phyloP scores from a whole-genome alignment of 345 rosid genomes.

The Bruguiera sexangula region DNA sequence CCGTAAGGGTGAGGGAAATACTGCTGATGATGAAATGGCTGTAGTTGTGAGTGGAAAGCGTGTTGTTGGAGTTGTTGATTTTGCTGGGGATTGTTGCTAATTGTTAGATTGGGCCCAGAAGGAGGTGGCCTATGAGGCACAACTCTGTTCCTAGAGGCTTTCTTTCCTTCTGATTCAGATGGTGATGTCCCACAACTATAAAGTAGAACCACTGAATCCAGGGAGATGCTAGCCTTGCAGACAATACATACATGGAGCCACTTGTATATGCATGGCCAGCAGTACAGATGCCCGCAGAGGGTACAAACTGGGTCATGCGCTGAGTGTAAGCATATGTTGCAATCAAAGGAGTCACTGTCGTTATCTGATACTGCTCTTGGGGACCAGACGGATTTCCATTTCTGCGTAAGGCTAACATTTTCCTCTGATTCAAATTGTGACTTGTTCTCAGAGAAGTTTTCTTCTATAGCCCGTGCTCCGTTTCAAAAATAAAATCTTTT shows the following conservation, averaged over 20 bases:
- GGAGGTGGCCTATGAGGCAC: constrained; percentile 22
- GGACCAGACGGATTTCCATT: constrained; percentile 28
- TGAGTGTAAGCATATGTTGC: constrained; percentile 33
- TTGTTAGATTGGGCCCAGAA: neutral
- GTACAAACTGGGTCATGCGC: constrained; percentile 35
- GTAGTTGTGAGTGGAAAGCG: constrained; percentile 21
- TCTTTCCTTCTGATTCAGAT: constrained; percentile 5
- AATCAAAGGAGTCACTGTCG: constrained; percentile 11
- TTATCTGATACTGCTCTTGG: constrained; percentile 16
- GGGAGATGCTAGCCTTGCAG: constrained; percentile 24
- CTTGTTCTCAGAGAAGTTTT: constrained; percentile 34
- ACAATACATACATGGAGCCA: constrained; percentile 25
- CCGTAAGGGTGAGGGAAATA: constrained; percentile 31
- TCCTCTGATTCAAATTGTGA: constrained; percentile 31
- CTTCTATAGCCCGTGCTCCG: constrained; percentile 41
- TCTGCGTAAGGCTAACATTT: constrained; percentile 29
- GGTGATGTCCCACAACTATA: constrained; percentile 19
- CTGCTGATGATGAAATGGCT: constrained; percentile 26
- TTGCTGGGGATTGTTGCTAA: constrained; percentile 7
- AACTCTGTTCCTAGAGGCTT: neutral
- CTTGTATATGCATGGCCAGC: constrained; percentile 36
- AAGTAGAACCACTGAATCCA: constrained; percentile 23
- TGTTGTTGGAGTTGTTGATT: constrained; percentile 10
- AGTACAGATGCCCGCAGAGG: constrained; percentile 31
- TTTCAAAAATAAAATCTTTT: neutral